Conservation (phyloP, 2,329 filamentous ascomycete genomes). For the Alternaria sp. region DNA sequence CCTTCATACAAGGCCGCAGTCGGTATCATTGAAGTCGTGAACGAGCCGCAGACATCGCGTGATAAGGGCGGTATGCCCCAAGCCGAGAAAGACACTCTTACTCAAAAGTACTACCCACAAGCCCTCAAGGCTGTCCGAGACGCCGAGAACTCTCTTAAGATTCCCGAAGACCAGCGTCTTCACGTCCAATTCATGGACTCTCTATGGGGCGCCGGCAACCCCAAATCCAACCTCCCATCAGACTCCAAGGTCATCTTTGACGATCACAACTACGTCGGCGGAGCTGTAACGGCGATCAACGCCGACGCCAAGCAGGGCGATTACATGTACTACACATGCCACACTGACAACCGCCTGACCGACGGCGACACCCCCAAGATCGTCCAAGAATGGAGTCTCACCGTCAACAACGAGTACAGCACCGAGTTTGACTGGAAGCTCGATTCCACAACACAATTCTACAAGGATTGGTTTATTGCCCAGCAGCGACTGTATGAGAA, state of each 20-base stretch:
- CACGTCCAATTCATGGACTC: constrained; percentile 63
- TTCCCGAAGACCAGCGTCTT: constrained; percentile 54
- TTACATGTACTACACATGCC: constrained; percentile 62
- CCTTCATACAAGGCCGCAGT: constrained; percentile 61
- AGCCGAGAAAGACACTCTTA: constrained; percentile 35
- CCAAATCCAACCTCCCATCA: constrained; percentile 54
- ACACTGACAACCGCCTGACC: constrained; percentile 50
- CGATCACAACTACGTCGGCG: constrained; percentile 64
- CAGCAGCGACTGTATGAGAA: constrained; percentile 64
- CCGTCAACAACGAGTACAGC: constrained; percentile 57
- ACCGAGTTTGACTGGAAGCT: constrained; percentile 51
- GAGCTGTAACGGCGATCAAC: constrained; percentile 40
- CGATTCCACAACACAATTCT: constrained; percentile 55
- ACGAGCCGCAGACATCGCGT: constrained; percentile 57
- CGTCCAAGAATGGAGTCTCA: constrained; percentile 67
- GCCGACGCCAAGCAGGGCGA: constrained; percentile 49
- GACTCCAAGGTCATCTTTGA: constrained; percentile 60
- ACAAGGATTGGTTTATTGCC: constrained; percentile 63
- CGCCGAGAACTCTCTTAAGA: constrained; percentile 55
- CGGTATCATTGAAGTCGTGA: constrained; percentile 63
- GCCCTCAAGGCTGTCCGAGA: constrained; percentile 56
- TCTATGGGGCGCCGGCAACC: constrained; percentile 64
- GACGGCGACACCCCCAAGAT: constrained; percentile 54
- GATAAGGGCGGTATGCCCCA: constrained; percentile 17
- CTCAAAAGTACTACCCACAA: constrained; percentile 55